Evolutionary conservation across 2,329 filamentous ascomycete species (phyloP).

Genomic region (Fusarium sublunatum): DNA sequence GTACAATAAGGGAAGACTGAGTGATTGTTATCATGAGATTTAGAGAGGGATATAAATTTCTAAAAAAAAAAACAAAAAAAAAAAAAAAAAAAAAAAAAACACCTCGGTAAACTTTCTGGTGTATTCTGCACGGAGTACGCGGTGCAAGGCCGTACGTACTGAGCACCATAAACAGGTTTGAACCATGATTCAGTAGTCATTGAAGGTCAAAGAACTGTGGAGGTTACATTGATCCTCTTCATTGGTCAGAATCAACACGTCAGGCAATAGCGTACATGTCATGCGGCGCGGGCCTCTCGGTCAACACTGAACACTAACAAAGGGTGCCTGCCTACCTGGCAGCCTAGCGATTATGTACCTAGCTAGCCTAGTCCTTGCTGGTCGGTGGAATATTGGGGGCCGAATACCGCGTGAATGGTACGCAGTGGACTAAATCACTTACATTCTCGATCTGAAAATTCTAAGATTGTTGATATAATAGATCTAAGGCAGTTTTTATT

Average conservation of each 20-base stretch:
- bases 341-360: neutral
- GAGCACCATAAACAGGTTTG: neutral
- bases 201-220: neutral
- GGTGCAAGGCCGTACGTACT: neutral
- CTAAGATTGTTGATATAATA: neutral
- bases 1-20: neutral
- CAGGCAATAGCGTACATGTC: constrained; percentile 2
- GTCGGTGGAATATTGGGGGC: constrained; percentile 1
- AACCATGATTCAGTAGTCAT: neutral
- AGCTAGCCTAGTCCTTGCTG: neutral
- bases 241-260: neutral
- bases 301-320: neutral
- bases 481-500: constrained; percentile 1
- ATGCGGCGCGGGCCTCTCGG: constrained; percentile 3
- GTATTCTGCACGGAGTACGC: neutral
- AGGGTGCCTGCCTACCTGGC: neutral
- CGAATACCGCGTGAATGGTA: neutral
- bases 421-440: constrained; percentile 1
- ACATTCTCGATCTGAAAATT: neutral
- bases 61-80: neutral
- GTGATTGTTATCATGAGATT: neutral
- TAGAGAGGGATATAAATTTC: neutral
- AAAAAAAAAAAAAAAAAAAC: too few relatives aligned
- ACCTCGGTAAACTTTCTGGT: neutral
- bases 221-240: neutral